Evolutionary conservation across 306 rosid genomes (phyloP).

Genomic region (Mucuna pruriens): DNA sequence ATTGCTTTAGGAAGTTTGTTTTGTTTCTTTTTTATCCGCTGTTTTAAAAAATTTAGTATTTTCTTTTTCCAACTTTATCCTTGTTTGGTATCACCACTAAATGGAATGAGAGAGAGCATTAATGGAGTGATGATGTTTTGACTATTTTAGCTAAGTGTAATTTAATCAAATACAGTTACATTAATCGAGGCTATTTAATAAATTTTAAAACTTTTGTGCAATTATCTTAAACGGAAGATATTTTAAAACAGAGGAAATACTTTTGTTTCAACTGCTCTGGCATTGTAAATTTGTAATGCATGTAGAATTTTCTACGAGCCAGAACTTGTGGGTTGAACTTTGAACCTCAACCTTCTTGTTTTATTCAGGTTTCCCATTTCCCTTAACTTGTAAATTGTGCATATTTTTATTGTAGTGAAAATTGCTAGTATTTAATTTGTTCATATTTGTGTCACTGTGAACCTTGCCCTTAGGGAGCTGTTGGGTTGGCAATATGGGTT

Average conservation of each 20-base stretch:
- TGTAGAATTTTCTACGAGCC: background rate
- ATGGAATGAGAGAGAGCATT: conserved; percentile 1
- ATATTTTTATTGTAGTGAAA: background rate
- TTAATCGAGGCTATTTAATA: background rate
- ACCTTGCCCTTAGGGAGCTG: conserved; percentile 77
- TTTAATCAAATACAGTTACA: background rate
- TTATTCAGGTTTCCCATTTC: conserved; percentile 22
- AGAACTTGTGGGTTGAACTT: conserved; percentile 29
- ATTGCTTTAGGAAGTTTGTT: background rate
- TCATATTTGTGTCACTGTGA: conserved; percentile 14
- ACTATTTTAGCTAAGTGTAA: background rate
- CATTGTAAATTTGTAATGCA: conserved; percentile 27
- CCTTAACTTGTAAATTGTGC: background rate
- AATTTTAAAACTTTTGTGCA: background rate
- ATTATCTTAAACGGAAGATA: conserved; percentile 7
- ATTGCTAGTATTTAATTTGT: conserved; percentile 21
- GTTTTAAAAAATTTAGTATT: conserved; percentile 7
- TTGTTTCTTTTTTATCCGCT: background rate
- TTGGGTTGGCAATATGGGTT: conserved; percentile 99
- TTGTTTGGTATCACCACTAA: background rate
- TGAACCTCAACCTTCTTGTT: conserved; percentile 28
- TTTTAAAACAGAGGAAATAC: background rate
- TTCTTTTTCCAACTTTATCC: background rate
- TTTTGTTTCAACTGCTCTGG: conserved; percentile 31
- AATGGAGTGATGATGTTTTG: background rate